Conservation (phyloP, 805 yeast species). For the Sungouiella thailandica region DNA sequence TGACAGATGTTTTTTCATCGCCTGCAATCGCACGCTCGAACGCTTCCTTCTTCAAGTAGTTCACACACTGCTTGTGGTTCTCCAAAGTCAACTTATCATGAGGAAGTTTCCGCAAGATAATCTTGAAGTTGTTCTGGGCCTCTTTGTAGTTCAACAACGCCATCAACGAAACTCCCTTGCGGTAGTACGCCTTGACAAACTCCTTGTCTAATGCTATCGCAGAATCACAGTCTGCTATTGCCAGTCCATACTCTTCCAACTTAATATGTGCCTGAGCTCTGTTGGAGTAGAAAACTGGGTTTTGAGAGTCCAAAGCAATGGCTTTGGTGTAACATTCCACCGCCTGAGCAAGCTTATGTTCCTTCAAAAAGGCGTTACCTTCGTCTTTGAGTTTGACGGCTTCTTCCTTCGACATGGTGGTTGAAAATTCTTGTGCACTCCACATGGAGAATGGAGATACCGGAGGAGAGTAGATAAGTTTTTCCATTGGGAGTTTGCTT, state of each 20-base stretch:
- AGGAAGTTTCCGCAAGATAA: conserved; percentile 59
- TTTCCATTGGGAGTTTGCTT: too few relatives aligned
- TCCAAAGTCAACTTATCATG: conserved; percentile 62
- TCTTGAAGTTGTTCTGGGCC: conserved; percentile 65
- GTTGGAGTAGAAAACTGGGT: conserved; percentile 71
- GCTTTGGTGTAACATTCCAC: conserved; percentile 70
- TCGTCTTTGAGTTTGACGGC: conserved; percentile 55
- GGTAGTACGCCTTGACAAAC: conserved; percentile 76
- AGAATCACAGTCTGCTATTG: conserved; percentile 69
- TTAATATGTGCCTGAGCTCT: conserved; percentile 88
- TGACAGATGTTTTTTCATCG: conserved; percentile 51
- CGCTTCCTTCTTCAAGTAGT: conserved; percentile 63
- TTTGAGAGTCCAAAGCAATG: conserved; percentile 53
- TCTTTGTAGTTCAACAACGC: conserved; percentile 73
- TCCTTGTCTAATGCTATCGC: conserved; percentile 64
- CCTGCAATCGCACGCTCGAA: conserved; percentile 85
- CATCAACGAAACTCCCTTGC: conserved; percentile 78
- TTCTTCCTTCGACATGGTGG: conserved; percentile 17
- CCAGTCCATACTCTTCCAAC: conserved; percentile 80
- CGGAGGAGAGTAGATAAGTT: too few relatives aligned
- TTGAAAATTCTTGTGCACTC: too few relatives aligned
- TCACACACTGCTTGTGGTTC: conserved; percentile 58
- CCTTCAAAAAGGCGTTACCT: conserved; percentile 72
- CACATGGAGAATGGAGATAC: too few relatives aligned
- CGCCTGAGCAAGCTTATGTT: conserved; percentile 60